phyloP scores from a whole-genome alignment of 371 early-diverging fungal species.

The Gilbertella persicaria region DNA sequence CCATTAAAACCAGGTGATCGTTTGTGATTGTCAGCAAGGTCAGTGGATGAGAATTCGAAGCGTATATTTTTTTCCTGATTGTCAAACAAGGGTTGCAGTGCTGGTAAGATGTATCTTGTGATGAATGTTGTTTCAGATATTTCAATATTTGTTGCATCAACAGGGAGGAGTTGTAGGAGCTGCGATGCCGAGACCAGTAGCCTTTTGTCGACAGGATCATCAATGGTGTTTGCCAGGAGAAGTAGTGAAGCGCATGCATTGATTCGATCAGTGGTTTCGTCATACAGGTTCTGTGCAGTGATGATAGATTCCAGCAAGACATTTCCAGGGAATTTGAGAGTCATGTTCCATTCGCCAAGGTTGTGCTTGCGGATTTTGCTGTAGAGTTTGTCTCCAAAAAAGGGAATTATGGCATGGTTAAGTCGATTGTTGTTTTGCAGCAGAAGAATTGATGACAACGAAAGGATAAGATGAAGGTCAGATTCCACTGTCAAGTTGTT shows the following conservation, averaged over 20 bases:
- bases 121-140: conserved; percentile 20
- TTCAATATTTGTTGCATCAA: conserved; percentile 13
- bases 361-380: conserved; percentile 2
- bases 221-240: conserved; percentile 10
- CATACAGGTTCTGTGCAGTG: conserved; percentile 9
- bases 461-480: conserved; percentile 9
- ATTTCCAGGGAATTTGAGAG: conserved; percentile 4
- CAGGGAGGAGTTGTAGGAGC: conserved; percentile 16
- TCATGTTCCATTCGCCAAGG: conserved; percentile 6
- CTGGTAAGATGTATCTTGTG: conserved; percentile 20
- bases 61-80: conserved; percentile 21
- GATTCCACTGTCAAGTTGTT: conserved; percentile 9
- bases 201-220: conserved; percentile 11
- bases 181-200: conserved; percentile 14
- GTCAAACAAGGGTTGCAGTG: conserved; percentile 26
- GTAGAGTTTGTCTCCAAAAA: conserved; percentile 11
- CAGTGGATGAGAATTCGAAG: conserved; percentile 17
- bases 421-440: conserved; percentile 14
- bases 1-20: conserved; percentile 13
- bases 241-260: conserved; percentile 7
- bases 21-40: conserved; percentile 19
- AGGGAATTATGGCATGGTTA: conserved; percentile 4
- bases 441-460: conserved; percentile 8
- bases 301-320: conserved; percentile 3
- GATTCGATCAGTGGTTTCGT: conserved; percentile 8